Percentiles rank a stretch among this genome's conserved stretches.
These are phyloP conservation scores for Tricholoma sp. DNA, from an alignment of 768 basidiomycete species.

Conservation along the genomic window DNA sequence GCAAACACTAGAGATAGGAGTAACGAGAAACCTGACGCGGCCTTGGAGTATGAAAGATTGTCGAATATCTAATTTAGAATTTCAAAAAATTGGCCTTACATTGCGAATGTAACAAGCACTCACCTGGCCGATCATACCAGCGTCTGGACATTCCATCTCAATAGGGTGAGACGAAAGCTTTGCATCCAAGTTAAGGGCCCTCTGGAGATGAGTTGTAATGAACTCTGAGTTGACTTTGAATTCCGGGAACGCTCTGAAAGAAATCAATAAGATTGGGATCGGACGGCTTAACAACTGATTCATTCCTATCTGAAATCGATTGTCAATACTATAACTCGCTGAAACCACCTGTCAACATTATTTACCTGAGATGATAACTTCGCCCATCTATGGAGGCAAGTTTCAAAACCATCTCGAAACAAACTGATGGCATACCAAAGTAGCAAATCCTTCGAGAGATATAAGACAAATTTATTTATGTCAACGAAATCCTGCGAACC, in stretches of 20 bases:
- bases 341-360: neutral
- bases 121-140: slow-evolving; percentile 77
- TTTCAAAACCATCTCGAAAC: neutral
- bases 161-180: slow-evolving; percentile 89
- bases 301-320: slow-evolving; percentile 43
- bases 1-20: no score
- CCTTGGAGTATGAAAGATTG: slow-evolving; percentile 80
- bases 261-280: neutral
- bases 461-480: neutral
- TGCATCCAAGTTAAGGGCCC: slow-evolving; percentile 77
- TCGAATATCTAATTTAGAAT: slow-evolving; percentile 70
- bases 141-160: slow-evolving; percentile 85
- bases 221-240: slow-evolving; percentile 84
- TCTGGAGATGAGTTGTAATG: slow-evolving; percentile 66
- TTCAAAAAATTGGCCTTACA: neutral
- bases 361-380: slow-evolving; percentile 75
- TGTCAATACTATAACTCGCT: neutral
- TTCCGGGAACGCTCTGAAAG: slow-evolving; percentile 65
- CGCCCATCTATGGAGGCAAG: slow-evolving; percentile 60
- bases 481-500: slow-evolving; percentile 27
- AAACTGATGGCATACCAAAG: slow-evolving; percentile 46
- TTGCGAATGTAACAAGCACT: neutral
- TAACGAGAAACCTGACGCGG: slow-evolving; percentile 54
- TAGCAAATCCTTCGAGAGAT: slow-evolving; percentile 60
- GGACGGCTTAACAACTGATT: neutral